Base-by-base conservation (phyloP, 2,329 filamentous ascomycete species). In the Colletotrichum agaves region DNA sequence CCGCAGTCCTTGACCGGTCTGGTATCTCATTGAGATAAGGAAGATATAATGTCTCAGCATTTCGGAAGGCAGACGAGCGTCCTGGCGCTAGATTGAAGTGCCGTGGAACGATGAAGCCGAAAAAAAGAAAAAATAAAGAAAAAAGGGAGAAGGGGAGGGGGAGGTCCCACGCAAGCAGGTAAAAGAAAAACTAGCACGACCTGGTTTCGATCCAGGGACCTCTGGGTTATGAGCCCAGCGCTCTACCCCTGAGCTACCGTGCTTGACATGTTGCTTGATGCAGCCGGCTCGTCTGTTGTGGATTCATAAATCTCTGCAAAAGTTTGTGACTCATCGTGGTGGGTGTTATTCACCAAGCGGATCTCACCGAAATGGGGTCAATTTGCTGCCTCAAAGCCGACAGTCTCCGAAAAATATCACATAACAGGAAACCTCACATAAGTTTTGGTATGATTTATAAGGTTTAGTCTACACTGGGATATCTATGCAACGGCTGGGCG, bases 141-240 rank as follows among this genome's bases (percentile, higher is more conserved):
- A n/a, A n/a, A n/a, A n/a, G n/a, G n/a, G n/a, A n/a, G n/a, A n/a
- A n/a, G n/a, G n/a, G n/a, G n/a, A n/a, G n/a, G n/a, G n/a, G n/a
- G n/a, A n/a, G n/a, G n/a, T n/a, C n/a, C n/a, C n/a, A n/a, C n/a
- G n/a, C 27, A 35, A 46, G 52, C 2, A 57, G 43, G 10, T 2
- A 55, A 46, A 47, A 41, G 4, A n/a, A 12, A 12, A 3, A 0
- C 2, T 67, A 68, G 65, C 65, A 68, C 65, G 56, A 68, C 61
- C 60, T 67, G 60, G 64, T 63, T 63, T 68, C 65, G 65, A 67
- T 67, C 65, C 65, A 64, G 53, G 65, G 65, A 68, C 65, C 65
- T 68, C 65, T 68, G 65, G 65, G 65, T 68, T 68, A 68, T 68
- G 65, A 68, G 65, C 65, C 65, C 65, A 68, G 65, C 65, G 65